Percentiles rank a stretch among this genome's conserved stretches.
These are phyloP conservation scores for Glycine tomentella DNA, from an alignment of 306 rosid genomes.

Conservation along the genomic window DNA sequence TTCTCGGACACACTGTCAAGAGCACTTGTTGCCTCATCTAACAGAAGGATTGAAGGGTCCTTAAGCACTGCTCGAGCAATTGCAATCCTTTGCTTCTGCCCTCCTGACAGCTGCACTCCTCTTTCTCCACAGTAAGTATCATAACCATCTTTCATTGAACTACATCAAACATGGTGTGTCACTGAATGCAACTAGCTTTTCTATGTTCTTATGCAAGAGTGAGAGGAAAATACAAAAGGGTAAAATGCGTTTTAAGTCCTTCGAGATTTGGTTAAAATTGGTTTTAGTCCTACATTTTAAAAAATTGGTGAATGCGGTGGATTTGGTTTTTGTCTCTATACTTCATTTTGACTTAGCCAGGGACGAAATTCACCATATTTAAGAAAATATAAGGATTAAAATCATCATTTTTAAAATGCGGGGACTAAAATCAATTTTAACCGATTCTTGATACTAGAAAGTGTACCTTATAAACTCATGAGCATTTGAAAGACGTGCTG, in stretches of 20 bases:
- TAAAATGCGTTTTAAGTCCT: background rate
- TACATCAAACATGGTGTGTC: conserved; percentile 42
- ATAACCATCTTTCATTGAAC: conserved; percentile 76
- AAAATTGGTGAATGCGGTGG: background rate
- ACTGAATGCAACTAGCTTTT: conserved; percentile 1
- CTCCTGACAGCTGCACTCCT: conserved; percentile 86
- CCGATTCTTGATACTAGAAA: background rate
- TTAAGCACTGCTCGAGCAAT: conserved; percentile 80
- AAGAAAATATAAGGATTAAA: too few species aligned
- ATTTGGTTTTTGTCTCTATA: background rate
- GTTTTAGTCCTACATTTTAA: background rate
- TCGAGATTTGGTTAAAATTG: background rate
- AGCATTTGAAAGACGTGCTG: conserved; percentile 76
- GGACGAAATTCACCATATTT: background rate
- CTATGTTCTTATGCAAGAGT: too few species aligned
- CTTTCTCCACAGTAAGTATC: conserved; percentile 81
- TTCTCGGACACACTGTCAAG: conserved; percentile 78
- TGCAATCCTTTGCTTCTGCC: conserved; percentile 87
- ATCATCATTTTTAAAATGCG: background rate
- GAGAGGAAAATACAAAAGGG: background rate
- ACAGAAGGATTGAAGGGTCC: conserved; percentile 70
- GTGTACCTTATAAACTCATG: conserved; percentile 77
- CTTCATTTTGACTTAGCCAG: background rate
- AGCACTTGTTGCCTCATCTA: conserved; percentile 90
- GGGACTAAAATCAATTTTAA: background rate